phyloP scores from a whole-genome alignment of 208 protist genomes.

The Leishmania major region DNA sequence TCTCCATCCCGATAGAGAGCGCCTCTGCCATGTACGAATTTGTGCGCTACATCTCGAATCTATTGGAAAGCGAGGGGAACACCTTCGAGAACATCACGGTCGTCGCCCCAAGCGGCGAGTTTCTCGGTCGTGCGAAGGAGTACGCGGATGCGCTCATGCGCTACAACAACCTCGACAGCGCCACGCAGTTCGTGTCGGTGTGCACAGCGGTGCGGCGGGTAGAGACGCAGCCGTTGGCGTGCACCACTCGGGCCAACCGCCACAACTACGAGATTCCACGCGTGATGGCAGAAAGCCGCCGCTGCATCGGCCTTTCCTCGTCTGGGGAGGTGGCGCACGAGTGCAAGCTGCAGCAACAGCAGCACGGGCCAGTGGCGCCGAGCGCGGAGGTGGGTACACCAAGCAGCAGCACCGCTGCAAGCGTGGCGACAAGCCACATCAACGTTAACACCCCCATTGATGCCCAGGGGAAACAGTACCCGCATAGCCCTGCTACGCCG shows the following conservation, averaged over 20 bases:
- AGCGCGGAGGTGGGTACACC: conserved; percentile 6
- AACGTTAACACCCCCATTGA: conserved; percentile 16
- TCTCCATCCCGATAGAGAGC: conserved; percentile 92
- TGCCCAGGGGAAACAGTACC: conserved; percentile 8
- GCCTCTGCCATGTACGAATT: conserved; percentile 90
- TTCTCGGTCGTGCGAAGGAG: conserved; percentile 73
- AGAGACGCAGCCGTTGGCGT: conserved; percentile 22
- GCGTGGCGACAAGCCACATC: conserved; percentile 12
- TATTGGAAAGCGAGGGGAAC: conserved; percentile 70
- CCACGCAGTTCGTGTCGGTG: conserved; percentile 75
- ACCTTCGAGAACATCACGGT: conserved; percentile 74
- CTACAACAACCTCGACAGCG: conserved; percentile 67
- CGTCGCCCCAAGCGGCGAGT: conserved; percentile 62
- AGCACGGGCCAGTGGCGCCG: background rate
- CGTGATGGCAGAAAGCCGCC: background rate
- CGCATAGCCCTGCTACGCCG: conserved; percentile 20
- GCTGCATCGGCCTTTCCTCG: background rate
- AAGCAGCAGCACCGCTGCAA: conserved; percentile 15
- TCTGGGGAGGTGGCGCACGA: background rate
- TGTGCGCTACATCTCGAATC: conserved; percentile 69
- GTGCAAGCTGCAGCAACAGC: background rate
- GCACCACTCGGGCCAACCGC: background rate
- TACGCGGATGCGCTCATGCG: conserved; percentile 88
- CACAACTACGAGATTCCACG: background rate
- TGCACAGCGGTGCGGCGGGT: conserved; percentile 79